These are phyloP conservation scores for Cryphonectria naterciae DNA, from an alignment of 2,329 filamentous ascomycete species.

Conservation along the genomic window DNA sequence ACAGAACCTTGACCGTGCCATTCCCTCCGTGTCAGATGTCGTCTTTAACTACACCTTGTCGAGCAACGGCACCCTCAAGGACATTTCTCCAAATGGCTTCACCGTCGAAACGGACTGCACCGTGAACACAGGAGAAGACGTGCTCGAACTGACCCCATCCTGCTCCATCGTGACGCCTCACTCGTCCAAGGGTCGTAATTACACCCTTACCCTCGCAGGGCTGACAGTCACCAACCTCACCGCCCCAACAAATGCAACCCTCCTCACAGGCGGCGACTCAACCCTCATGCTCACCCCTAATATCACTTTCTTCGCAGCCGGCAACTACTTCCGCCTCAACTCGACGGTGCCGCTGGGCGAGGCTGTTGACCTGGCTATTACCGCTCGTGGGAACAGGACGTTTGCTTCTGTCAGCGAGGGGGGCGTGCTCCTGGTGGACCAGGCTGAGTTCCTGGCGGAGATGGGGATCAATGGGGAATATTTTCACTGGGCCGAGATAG, in stretches of 20 bases:
- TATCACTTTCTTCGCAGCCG: conserved; percentile 41
- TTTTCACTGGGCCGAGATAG: conserved; percentile 48
- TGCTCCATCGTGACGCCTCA: conserved; percentile 53
- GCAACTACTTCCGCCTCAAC: conserved; percentile 43
- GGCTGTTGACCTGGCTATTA: conserved; percentile 38
- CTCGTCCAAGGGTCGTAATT: conserved; percentile 59
- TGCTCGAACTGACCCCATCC: conserved; percentile 38
- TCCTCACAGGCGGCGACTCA: conserved; percentile 50
- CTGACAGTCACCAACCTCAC: conserved; percentile 41
- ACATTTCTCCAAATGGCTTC: conserved; percentile 46
- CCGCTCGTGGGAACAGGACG: conserved; percentile 39
- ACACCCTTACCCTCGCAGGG: conserved; percentile 52
- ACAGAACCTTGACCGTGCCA: conserved; percentile 53
- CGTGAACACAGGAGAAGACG: conserved; percentile 28
- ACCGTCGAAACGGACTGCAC: conserved; percentile 45
- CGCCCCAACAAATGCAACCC: conserved; percentile 40
- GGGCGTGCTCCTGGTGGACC: conserved; percentile 26
- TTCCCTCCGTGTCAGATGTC: conserved; percentile 41
- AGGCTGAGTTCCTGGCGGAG: conserved; percentile 47
- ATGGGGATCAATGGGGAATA: conserved; percentile 47
- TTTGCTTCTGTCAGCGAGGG: conserved; percentile 33
- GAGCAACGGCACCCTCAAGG: conserved; percentile 33
- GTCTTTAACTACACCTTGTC: conserved; percentile 43
- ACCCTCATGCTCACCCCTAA: conserved; percentile 46
- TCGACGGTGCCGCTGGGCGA: conserved; percentile 36